Percentiles rank a stretch among this genome's conserved stretches.
Evolutionary conservation across 768 basidiomycete species (phyloP).

Genomic region (Boletellus emodensis): DNA sequence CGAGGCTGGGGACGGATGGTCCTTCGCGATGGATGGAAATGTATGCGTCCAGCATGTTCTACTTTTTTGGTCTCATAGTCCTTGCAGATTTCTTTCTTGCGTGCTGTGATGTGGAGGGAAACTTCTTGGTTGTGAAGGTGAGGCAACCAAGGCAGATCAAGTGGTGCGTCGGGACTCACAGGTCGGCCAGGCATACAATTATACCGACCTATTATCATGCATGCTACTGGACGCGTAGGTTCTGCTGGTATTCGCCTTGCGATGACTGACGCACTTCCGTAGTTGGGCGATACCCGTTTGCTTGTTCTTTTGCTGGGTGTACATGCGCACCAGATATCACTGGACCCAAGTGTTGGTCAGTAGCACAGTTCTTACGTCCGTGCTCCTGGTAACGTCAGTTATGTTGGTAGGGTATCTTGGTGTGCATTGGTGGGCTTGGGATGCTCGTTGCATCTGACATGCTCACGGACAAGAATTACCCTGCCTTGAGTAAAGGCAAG

Average conservation of each 20-base stretch:
- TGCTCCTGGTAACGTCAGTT: neutral
- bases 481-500: constrained; percentile 60
- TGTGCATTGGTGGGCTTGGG: constrained; percentile 74
- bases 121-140: constrained; percentile 80
- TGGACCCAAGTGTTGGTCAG: constrained; percentile 79
- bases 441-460: constrained; percentile 78
- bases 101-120: constrained; percentile 81
- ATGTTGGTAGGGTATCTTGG: constrained; percentile 54
- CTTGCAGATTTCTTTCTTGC: constrained; percentile 69
- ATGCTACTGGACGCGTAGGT: constrained; percentile 87
- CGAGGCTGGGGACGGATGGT: constrained; percentile 79
- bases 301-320: constrained; percentile 78
- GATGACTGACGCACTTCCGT: neutral
- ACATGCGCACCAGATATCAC: constrained; percentile 74
- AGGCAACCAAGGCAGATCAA: neutral
- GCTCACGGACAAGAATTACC: constrained; percentile 72
- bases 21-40: constrained; percentile 81
- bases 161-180: neutral
- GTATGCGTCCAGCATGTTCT: constrained; percentile 36
- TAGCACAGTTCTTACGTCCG: neutral
- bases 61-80: constrained; percentile 3
- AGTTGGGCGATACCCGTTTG: constrained; percentile 91
- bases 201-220: constrained; percentile 82
- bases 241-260: neutral
- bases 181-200: constrained; percentile 63